Base-by-base conservation (phyloP, 345 rosid species). In the Isatis tinctoria region DNA sequence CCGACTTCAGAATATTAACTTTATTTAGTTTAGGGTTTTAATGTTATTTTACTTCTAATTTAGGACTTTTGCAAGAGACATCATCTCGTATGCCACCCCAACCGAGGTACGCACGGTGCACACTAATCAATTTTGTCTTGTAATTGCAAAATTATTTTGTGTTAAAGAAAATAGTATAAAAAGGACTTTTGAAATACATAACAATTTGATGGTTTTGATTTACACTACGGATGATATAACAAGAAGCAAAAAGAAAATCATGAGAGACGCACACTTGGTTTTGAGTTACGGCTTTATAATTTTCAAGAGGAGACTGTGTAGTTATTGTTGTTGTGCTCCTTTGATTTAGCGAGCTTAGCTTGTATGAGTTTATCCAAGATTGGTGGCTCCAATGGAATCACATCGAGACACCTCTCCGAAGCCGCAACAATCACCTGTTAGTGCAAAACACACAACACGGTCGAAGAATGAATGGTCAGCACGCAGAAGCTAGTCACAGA, bases 321-420 rank as follows among this genome's bases (percentile, higher is more conserved):
- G 48, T 65, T 73, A 49, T 65, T 81, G 69, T 67, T 73, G 59
- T 65, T 81, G 69, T 67, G 85, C 35, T 85, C 90, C 72, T 70
- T 84, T 2, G 80, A 68, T 85, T 88, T 90, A 35, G 85, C 87
- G 65, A 90, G 78, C 81, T 92, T 95, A 32, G 88, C 92, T 78
- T 88, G 97, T 80, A 95, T 86, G 52, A 95, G 97, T 85, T 86
- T 90, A 79, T 92, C 97, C 90, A 95, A 73, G 48, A 95, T 92
- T 17, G 97, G 91, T 67, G 93, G 97, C 83, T 95, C 99, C 78
- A 92, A 47, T 52, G 97, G 97, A 71, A 78, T 83, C 22, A 96
- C 96, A 79, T 95, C 99, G 60, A 90, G 92, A 66, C 97, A 95
- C 37, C 96, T 97, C 79, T 95, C 97, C 0, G 98, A 85, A 60